Evolutionary conservation across 176 grass and related monocot genomes (phyloP), one percentile per base, ranked within the genome.

Genomic region (Dactylis glomerata): DNA sequence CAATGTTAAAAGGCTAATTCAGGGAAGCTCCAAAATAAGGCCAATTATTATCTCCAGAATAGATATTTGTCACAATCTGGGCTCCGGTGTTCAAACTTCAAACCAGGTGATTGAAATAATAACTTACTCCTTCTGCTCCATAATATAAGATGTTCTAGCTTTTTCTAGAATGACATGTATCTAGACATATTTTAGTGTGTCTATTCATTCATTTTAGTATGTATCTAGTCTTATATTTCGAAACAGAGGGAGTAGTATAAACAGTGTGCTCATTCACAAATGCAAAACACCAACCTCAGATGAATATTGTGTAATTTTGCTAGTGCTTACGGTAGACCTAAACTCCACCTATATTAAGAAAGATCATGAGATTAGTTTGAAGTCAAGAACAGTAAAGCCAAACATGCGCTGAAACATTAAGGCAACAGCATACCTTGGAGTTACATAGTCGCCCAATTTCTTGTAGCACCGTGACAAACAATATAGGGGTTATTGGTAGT

Each of bases 391-490:
- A 78, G 22, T 46, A 23, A 74, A 61, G 45, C 1, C 1, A 80
- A 84, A 79, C 20, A 31, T 72, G 32, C 54, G 12, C 56, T 52
- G 62, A 89, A 87, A 74, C 36, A 80, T 12, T 42, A 82, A 50
- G 14, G 19, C 30, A 71, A 54, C 33, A 56, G 13, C 77, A 58
- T 86, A 99, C 96, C 89, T 92, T 92, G 27, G 88, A 91, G 33
- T 91, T 76, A 65, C 93, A 96, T 52, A 91, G 79, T 24, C 78
- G 88, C 19, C 86, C 96, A 15, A 99, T 99, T 87, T 99, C 91
- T 91, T 96, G 88, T 44, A 99, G 69, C 28, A 94, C 93, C 5
- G 88, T 62, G 33, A 96, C 77, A 80, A 90, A 96, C 62, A 92
- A 71, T n/a, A 86, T 89, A 42, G 93, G 85, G 28, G 73, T 46